Percentiles rank a stretch among this genome's conserved stretches.
Evolutionary conservation across 257 asterid species (phyloP).

Genomic region (Plantago major): DNA sequence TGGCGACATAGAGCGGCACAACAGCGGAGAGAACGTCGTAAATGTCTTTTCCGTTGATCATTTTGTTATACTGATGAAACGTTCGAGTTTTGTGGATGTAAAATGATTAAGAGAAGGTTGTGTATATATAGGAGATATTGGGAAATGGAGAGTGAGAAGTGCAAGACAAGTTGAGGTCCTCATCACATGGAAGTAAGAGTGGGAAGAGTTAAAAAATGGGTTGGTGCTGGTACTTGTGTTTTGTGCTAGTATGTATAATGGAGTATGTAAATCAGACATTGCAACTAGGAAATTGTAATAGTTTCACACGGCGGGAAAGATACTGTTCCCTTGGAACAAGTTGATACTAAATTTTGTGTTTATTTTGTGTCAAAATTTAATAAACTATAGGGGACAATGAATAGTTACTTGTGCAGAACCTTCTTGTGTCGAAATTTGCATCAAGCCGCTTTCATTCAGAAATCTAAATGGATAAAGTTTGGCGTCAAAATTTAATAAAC

Average conservation of each 20-base stretch:
- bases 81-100: not conserved
- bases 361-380: too few species aligned
- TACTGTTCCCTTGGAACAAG: constrained; percentile 8
- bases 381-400: too few species aligned
- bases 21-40: constrained; percentile 84
- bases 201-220: constrained; percentile 15
- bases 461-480: too few species aligned
- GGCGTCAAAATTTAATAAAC: too few species aligned
- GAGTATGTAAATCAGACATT: constrained; percentile 19
- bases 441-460: too few species aligned
- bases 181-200: constrained; percentile 35
- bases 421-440: too few species aligned
- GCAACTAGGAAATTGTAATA: constrained; percentile 18
- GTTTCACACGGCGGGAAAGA: constrained; percentile 15
- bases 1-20: constrained; percentile 74
- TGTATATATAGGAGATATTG: constrained; percentile 6
- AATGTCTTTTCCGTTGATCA: constrained; percentile 80
- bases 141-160: constrained; percentile 6
- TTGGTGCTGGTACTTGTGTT: constrained; percentile 18
- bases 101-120: not conserved
- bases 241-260: not conserved
- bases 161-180: constrained; percentile 9
- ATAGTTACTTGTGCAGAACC: too few species aligned
- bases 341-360: too few species aligned
- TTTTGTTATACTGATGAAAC: constrained; percentile 10